Conservation (phyloP, 164 flowering plant species). For the Hamamelis virginiana region DNA sequence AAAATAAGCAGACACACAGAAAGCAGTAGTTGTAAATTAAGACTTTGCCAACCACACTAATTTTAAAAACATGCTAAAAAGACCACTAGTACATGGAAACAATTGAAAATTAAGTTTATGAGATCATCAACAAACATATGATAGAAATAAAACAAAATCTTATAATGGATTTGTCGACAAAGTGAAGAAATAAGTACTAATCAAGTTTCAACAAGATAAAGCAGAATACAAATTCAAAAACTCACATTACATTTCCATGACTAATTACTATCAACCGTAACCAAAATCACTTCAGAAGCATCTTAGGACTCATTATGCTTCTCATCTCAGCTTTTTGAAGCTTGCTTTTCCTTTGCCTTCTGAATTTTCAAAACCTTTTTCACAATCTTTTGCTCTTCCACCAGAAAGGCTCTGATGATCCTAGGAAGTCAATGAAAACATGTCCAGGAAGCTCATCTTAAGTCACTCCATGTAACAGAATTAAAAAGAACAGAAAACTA, state of each 20-base stretch:
- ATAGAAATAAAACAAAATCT: constrained; percentile 3
- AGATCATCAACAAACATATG: not conserved
- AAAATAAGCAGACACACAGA: too few species aligned
- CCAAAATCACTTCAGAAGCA: constrained; percentile 8
- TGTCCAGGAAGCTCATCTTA: not conserved
- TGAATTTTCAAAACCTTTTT: constrained; percentile 45
- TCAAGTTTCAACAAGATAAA: constrained; percentile 7
- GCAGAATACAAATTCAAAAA: constrained; percentile 4
- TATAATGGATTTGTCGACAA: constrained; percentile 20
- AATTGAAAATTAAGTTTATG: not conserved
- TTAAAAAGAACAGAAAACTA: not conserved
- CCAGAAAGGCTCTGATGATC: constrained; percentile 40
- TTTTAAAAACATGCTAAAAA: not conserved
- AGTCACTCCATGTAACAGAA: not conserved
- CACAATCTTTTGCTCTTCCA: constrained; percentile 46
- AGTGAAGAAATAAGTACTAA: constrained; percentile 1
- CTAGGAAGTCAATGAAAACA: constrained; percentile 8
- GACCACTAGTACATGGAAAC: not conserved
- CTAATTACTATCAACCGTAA: not conserved
- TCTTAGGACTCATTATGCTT: not conserved
- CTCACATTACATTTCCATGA: constrained; percentile 11
- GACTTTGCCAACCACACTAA: not conserved
- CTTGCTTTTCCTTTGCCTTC: constrained; percentile 38
- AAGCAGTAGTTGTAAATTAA: too few species aligned
- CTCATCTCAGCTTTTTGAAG: constrained; percentile 22